These are phyloP conservation scores for Calocybe indica DNA, from an alignment of 768 basidiomycete species.

Conservation along the genomic window DNA sequence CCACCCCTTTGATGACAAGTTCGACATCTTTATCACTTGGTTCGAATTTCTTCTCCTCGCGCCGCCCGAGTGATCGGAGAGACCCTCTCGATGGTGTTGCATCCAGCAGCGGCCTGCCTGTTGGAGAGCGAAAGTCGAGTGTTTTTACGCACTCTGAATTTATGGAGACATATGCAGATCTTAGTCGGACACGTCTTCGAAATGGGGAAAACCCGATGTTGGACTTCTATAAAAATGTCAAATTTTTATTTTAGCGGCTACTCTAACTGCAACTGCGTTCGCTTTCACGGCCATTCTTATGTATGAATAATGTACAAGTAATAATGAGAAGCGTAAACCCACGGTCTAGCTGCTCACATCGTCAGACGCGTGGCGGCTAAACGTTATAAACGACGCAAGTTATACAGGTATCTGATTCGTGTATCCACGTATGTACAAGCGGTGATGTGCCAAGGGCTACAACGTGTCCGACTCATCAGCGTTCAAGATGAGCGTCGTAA, in stretches of 20 bases:
- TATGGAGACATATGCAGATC: constrained; percentile 76
- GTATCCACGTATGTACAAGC: too few relatives aligned
- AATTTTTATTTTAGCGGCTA: constrained; percentile 68
- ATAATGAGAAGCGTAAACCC: too few relatives aligned
- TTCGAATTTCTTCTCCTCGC: constrained; percentile 68
- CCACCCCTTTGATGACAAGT: constrained; percentile 47
- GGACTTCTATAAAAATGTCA: constrained; percentile 90
- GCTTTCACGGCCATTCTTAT: too few relatives aligned
- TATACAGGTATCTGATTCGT: too few relatives aligned
- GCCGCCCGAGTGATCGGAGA: constrained; percentile 50
- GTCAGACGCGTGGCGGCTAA: too few relatives aligned
- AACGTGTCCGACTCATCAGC: constrained; percentile 45
- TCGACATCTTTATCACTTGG: constrained; percentile 48
- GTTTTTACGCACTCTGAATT: constrained; percentile 91
- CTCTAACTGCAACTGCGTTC: neutral
- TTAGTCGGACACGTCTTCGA: constrained; percentile 59
- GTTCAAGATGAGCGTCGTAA: constrained; percentile 59
- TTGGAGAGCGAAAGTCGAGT: constrained; percentile 75
- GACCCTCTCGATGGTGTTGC: constrained; percentile 63
- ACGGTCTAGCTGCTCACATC: too few relatives aligned
- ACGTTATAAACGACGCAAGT: too few relatives aligned
- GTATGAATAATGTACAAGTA: constrained; percentile 45
- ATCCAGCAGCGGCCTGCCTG: constrained; percentile 70
- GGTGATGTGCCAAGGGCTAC: neutral
- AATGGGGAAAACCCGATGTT: constrained; percentile 89